Conservation (phyloP, 495 filamentous ascomycete genomes). For the Aspergillus funiculosus region DNA sequence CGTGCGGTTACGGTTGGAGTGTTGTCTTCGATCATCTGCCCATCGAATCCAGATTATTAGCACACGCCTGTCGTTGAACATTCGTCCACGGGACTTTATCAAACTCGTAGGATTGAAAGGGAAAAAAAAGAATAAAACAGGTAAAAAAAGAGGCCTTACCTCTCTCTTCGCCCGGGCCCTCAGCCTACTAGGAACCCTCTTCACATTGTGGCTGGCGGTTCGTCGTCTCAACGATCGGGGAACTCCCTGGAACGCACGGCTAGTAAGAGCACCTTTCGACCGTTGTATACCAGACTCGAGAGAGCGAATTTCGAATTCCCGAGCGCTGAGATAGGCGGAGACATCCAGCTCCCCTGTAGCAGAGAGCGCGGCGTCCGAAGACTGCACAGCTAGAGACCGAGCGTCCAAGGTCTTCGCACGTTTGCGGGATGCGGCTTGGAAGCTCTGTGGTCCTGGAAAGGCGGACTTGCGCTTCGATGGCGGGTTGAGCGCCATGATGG, state of each 20-base stretch:
- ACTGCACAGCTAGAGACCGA: constrained; percentile 67
- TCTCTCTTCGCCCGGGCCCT: constrained; percentile 65
- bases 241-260: constrained; percentile 82
- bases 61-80: too few species aligned
- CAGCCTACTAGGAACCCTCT: constrained; percentile 78
- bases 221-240: constrained; percentile 76
- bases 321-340: constrained; percentile 70
- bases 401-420: constrained; percentile 64
- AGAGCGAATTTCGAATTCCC: constrained; percentile 83
- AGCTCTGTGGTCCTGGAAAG: constrained; percentile 18
- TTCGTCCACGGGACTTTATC: too few species aligned
- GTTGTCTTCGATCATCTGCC: constrained; percentile 78
- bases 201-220: constrained; percentile 92
- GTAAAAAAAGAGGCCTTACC: constrained; percentile 31
- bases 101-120: background rate
- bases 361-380: constrained; percentile 60
- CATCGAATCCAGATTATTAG: constrained; percentile 11
- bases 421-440: constrained; percentile 41
- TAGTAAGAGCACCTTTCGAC: constrained; percentile 60
- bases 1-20: constrained; percentile 74
- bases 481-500: constrained; percentile 32
- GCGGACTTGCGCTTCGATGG: constrained; percentile 33
- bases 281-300: constrained; percentile 71
- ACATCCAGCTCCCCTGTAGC: constrained; percentile 74
- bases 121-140: background rate